Conservation (phyloP, 2,329 filamentous ascomycete species). For the Sporothrix sp. region DNA sequence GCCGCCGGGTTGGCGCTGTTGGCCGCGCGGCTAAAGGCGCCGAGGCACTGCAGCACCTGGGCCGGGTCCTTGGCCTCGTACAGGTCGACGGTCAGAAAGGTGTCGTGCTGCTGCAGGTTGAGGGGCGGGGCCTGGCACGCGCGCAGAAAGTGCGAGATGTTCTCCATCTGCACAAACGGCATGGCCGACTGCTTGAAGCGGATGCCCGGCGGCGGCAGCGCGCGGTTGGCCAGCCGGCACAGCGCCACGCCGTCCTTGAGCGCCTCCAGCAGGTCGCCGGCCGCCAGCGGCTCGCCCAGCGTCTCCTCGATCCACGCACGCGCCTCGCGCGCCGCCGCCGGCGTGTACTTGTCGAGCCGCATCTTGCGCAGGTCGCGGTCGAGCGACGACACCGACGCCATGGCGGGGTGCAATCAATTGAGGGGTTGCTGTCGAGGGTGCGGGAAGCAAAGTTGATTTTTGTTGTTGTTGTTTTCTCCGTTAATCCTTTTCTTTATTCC, state of each 20-base stretch:
- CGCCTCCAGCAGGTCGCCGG: conserved; percentile 69
- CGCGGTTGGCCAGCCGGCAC: conserved; percentile 84
- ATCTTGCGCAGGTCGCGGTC: conserved; percentile 93
- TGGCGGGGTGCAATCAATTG: too few relatives aligned
- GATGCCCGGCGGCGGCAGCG: conserved; percentile 64
- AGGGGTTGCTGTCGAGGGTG: neutral
- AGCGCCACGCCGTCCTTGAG: conserved; percentile 86
- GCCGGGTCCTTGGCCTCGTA: conserved; percentile 94
- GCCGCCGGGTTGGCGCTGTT: conserved; percentile 60
- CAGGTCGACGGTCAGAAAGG: conserved; percentile 93
- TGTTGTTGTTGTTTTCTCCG: neutral
- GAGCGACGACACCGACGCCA: conserved; percentile 78
- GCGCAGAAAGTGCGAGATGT: conserved; percentile 89
- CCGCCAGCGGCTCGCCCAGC: conserved; percentile 61
- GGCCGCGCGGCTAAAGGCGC: conserved; percentile 83
- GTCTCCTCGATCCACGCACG: conserved; percentile 76
- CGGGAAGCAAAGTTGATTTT: too few relatives aligned
- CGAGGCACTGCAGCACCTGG: conserved; percentile 86
- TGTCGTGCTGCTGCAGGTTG: conserved; percentile 83
- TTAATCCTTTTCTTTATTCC: too few relatives aligned
- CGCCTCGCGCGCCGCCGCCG: conserved; percentile 76
- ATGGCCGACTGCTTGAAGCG: conserved; percentile 87
- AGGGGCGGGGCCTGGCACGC: conserved; percentile 79
- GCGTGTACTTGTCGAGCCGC: conserved; percentile 88
- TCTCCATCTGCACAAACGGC: conserved; percentile 99